Percentiles rank a stretch among this genome's conserved stretches.
Conservation (phyloP, 169 alveolate species). For the Sarcocystis neurona region DNA sequence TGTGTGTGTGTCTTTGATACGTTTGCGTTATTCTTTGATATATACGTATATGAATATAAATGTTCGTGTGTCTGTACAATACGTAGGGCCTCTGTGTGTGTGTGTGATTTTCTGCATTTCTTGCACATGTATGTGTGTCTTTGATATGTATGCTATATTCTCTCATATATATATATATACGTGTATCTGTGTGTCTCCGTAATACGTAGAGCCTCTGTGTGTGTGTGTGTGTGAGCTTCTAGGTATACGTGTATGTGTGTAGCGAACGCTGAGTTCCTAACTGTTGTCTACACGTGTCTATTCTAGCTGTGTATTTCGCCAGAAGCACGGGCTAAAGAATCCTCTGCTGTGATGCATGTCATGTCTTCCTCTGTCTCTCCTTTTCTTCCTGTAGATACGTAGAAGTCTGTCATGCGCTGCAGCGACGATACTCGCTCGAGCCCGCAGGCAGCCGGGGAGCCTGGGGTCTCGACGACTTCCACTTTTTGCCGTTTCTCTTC, state of each 20-base stretch:
- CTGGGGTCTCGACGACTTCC: conserved; percentile 99
- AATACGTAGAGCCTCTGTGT: background rate
- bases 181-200: background rate
- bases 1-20: no score
- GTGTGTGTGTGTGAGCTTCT: background rate
- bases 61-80: background rate
- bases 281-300: no score
- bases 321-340: no score
- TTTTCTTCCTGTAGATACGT: conserved; percentile 83
- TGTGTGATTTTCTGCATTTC: background rate
- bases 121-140: background rate
- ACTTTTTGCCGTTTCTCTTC: conserved; percentile 70
- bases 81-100: background rate
- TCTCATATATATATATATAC: no score
- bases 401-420: conserved; percentile 90
- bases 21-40: no score
- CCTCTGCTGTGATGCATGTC: no score
- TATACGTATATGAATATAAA: background rate
- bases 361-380: background rate
- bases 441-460: conserved; percentile 99
- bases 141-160: no score
- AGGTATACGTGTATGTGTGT: background rate
- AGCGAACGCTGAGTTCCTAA: no score
- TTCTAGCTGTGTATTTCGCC: no score
- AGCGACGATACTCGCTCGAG: conserved; percentile 93